A percentile compares a stretch with the other conserved stretches of the same genome.
These are phyloP conservation scores for Hamigera avellanea DNA, from an alignment of 495 filamentous ascomycete species.

Conservation along the genomic window DNA sequence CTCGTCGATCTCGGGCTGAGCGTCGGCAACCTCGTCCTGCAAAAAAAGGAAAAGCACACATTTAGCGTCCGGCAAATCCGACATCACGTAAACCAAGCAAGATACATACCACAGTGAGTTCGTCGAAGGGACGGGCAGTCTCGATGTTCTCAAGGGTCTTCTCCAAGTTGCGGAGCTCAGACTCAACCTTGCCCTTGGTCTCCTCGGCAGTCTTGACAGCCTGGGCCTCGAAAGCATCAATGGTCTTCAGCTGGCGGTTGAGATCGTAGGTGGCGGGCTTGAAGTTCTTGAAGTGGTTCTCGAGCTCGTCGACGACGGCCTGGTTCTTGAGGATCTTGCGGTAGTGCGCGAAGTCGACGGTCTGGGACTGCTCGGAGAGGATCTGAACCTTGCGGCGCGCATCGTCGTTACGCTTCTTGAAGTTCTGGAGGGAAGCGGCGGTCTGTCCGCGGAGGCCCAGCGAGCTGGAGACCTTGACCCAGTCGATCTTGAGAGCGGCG, in stretches of 20 bases:
- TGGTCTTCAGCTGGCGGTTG: conserved; percentile 83
- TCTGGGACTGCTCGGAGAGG: conserved; percentile 67
- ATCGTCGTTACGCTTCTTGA: conserved; percentile 99
- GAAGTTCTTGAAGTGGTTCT: conserved; percentile 83
- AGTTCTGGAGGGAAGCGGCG: conserved; percentile 73
- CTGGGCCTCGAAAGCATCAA: conserved; percentile 94
- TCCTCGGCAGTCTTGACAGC: conserved; percentile 92
- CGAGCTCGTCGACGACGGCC: conserved; percentile 88
- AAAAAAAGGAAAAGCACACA: conserved; percentile 6
- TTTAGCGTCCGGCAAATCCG: not conserved
- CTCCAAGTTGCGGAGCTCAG: conserved; percentile 81
- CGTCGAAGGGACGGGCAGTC: conserved; percentile 88
- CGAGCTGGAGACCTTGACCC: conserved; percentile 78
- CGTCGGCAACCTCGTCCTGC: conserved; percentile 91
- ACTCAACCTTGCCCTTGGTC: conserved; percentile 89
- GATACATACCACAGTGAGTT: conserved; percentile 87
- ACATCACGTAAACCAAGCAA: not conserved
- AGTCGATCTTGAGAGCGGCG: conserved; percentile 99
- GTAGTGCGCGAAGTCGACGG: conserved; percentile 90
- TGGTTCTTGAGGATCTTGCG: conserved; percentile 86
- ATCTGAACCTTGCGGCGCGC: conserved; percentile 81
- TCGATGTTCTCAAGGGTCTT: conserved; percentile 96
- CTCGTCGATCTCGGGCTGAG: conserved; percentile 91
- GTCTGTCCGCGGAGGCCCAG: conserved; percentile 95
- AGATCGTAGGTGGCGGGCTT: conserved; percentile 89